Evolutionary conservation across 495 filamentous ascomycete species (phyloP).

Genomic region (Tuber borchii): DNA sequence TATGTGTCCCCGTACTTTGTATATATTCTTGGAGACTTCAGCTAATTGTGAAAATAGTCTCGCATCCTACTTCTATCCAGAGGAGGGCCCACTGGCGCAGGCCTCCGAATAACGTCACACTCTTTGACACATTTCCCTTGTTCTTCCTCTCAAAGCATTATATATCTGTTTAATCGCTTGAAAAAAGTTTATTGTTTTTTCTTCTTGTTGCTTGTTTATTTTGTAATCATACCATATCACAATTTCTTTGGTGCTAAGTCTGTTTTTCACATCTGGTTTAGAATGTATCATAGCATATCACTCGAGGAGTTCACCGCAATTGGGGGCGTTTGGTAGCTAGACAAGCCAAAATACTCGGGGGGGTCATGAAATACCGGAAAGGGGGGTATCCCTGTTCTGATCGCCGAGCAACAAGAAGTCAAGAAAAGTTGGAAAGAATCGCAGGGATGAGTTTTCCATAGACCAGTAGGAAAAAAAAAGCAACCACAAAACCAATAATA

Average conservation of each 20-base stretch:
- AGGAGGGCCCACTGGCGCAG: constrained; percentile 26
- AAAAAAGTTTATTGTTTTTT: not conserved
- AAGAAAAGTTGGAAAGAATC: too few species aligned
- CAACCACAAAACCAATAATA: too few species aligned
- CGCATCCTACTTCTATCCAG: constrained; percentile 36
- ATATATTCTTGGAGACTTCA: not conserved
- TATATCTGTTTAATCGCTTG: not conserved
- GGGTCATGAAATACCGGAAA: too few species aligned
- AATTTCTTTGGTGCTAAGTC: not conserved
- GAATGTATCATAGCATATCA: constrained; percentile 3
- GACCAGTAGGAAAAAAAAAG: too few species aligned
- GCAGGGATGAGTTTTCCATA: too few species aligned
- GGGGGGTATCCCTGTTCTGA: too few species aligned
- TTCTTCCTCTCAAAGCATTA: not conserved
- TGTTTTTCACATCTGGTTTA: not conserved
- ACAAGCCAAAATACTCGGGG: too few species aligned
- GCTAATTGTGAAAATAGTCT: constrained; percentile 10
- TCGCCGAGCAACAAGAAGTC: too few species aligned
- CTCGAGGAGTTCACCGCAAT: not conserved
- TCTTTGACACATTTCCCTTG: not conserved
- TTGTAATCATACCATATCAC: not conserved
- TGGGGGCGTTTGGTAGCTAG: too few species aligned
- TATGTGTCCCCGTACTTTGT: constrained; percentile 22
- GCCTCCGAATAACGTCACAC: not conserved
- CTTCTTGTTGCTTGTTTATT: not conserved